Percentiles rank a stretch among this genome's conserved stretches.
phyloP scores from a whole-genome alignment of 2,329 filamentous ascomycete genomes.

The Fusarium drepaniforme region DNA sequence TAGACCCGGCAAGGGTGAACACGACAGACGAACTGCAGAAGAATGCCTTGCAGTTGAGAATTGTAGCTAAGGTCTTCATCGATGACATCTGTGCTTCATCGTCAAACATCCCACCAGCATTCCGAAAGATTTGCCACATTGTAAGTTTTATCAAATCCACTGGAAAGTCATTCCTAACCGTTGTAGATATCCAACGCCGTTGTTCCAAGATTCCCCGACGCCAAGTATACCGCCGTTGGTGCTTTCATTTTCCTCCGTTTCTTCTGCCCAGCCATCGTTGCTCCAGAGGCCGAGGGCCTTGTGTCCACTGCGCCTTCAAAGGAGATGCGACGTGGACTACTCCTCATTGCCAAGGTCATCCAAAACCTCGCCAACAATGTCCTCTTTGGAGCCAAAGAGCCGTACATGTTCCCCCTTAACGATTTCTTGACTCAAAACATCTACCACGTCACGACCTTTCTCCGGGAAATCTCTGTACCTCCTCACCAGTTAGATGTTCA shows the following conservation, averaged over 20 bases:
- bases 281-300: conserved; percentile 76
- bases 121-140: conserved; percentile 76
- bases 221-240: conserved; percentile 79
- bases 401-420: conserved; percentile 79
- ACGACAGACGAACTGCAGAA: conserved; percentile 74
- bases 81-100: conserved; percentile 77
- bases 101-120: conserved; percentile 70
- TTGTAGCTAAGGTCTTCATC: conserved; percentile 78
- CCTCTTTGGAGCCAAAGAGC: conserved; percentile 77
- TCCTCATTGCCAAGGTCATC: conserved; percentile 78
- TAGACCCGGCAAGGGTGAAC: conserved; percentile 72
- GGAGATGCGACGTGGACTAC: conserved; percentile 75
- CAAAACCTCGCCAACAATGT: conserved; percentile 81
- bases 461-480: conserved; percentile 74
- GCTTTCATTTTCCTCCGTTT: conserved; percentile 79
- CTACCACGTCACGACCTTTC: conserved; percentile 74
- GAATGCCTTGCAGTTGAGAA: conserved; percentile 74
- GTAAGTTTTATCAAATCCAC: conserved; percentile 54
- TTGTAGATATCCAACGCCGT: conserved; percentile 72
- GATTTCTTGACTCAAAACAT: conserved; percentile 78
- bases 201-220: conserved; percentile 73
- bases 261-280: conserved; percentile 79
- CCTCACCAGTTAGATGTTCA: conserved; percentile 59
- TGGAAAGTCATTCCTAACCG: background rate
- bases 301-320: conserved; percentile 72